These are phyloP conservation scores for Leersia perrieri DNA, from an alignment of 176 grass and related monocot species.

Conservation along the genomic window DNA sequence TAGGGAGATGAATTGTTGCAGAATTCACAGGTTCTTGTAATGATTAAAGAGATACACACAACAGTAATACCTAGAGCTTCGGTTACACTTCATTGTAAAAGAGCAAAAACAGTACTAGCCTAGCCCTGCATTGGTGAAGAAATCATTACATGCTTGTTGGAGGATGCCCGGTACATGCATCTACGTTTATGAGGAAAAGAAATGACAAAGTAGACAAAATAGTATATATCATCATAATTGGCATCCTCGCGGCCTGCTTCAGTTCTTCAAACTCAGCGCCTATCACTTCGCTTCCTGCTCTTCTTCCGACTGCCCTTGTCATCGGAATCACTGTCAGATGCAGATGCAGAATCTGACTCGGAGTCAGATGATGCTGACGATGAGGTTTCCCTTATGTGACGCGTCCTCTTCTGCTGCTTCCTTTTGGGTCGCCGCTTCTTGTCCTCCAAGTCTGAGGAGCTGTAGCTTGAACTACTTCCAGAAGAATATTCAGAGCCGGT, in stretches of 20 bases:
- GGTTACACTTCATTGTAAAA: background rate
- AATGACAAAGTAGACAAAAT: background rate
- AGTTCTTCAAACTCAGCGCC: slow-evolving; percentile 16
- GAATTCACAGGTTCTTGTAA: background rate
- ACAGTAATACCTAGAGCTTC: background rate
- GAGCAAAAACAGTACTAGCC: background rate
- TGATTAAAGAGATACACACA: background rate
- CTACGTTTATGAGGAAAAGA: background rate
- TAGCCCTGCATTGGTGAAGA: background rate
- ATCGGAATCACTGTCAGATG: slow-evolving; percentile 59
- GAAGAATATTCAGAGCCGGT: slow-evolving; percentile 56
- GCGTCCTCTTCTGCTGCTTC: slow-evolving; percentile 21
- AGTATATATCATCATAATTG: slow-evolving; percentile 1
- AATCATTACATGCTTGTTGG: background rate
- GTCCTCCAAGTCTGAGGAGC: slow-evolving; percentile 41
- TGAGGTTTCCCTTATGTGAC: slow-evolving; percentile 14
- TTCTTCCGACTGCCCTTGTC: slow-evolving; percentile 59
- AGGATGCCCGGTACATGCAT: background rate
- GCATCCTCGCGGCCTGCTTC: background rate
- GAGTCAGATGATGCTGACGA: background rate
- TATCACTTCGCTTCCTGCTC: slow-evolving; percentile 33
- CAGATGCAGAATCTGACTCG: slow-evolving; percentile 8
- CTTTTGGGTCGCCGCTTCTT: slow-evolving; percentile 38
- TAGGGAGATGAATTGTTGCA: background rate
- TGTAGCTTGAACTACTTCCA: slow-evolving; percentile 67